Base-by-base conservation (phyloP, 768 basidiomycete genomes). In the Hortiboletus campestris region DNA sequence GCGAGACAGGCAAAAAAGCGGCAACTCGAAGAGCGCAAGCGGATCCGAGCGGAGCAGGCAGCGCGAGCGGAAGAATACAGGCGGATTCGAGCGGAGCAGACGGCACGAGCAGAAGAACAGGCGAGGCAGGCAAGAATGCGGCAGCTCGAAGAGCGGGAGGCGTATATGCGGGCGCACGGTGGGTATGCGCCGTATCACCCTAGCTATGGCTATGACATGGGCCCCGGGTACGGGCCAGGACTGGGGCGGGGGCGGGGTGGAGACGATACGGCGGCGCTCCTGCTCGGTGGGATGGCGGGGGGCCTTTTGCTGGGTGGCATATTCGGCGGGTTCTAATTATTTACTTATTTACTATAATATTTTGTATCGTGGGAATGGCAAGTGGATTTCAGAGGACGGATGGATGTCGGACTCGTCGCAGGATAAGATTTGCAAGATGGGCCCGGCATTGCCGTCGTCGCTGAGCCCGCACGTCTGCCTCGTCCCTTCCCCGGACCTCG, bases 401-500 rank as follows among this genome's bases (percentile, higher is more conserved):
- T n/a, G 8, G 14, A 17, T 2, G n/a, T 34, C 13, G 34, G 16
- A 17, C 16, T 51, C 34, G 19, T 28, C 10, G 22, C 13, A 19
- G 14, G 22, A 47, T 6, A 66, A 62, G 57, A 39, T 39, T 17
- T 25, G 25, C 13, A 22, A 32, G 46, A 84, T 83, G 80, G 70
- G 81, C 46, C 79, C 78, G 20, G 70, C 74, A 40, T 65, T 93
- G 39, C 90, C 91, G 4, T 75, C 78, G 48, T 93, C 91, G 39
- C 74, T 94, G 62, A 88, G 88, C 66, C 91, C 91, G 7, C 91
- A 93, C 66, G 79, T 92, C 61, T 89, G 88, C 62, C 76, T 91
- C 16, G 63, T 89, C 35, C 76, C 85, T 1, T 91, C 90, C 0
- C 78, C 80, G 40, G 91, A 94, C 72, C 80, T 94, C 32, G 70